These are phyloP conservation scores for Platanthera zijinensis DNA, from an alignment of 106 monocot species.

Conservation along the genomic window DNA sequence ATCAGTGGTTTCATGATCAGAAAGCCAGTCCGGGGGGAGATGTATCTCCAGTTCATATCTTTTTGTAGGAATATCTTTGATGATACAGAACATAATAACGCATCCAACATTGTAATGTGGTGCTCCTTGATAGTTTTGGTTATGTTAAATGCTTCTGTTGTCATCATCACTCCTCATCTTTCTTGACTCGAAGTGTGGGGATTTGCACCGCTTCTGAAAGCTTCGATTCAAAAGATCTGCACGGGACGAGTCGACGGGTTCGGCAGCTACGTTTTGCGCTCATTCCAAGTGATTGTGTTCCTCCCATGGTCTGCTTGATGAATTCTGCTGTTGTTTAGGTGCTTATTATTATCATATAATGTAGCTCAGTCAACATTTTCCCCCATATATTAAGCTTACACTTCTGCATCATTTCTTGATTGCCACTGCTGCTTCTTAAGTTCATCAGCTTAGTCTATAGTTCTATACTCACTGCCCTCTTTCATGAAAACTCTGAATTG, in stretches of 20 bases:
- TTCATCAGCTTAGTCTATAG: no score
- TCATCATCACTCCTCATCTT: background rate
- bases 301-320: background rate
- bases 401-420: background rate
- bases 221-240: background rate
- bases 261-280: background rate
- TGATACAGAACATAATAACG: constrained; percentile 2
- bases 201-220: background rate
- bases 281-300: background rate
- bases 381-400: background rate
- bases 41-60: background rate
- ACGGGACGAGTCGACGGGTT: background rate
- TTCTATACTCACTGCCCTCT: no score
- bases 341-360: background rate
- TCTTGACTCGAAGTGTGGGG: background rate
- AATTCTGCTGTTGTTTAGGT: background rate
- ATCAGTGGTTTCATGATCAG: constrained; percentile 1
- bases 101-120: background rate
- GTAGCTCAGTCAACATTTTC: background rate
- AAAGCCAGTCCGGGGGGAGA: background rate
- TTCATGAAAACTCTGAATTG: no score
- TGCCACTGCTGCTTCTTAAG: background rate
- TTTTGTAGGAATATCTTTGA: background rate
- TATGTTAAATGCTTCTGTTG: background rate
- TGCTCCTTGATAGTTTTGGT: background rate